Base-by-base conservation (phyloP, 106 monocot genomes). In the Iris macrosiphon region DNA sequence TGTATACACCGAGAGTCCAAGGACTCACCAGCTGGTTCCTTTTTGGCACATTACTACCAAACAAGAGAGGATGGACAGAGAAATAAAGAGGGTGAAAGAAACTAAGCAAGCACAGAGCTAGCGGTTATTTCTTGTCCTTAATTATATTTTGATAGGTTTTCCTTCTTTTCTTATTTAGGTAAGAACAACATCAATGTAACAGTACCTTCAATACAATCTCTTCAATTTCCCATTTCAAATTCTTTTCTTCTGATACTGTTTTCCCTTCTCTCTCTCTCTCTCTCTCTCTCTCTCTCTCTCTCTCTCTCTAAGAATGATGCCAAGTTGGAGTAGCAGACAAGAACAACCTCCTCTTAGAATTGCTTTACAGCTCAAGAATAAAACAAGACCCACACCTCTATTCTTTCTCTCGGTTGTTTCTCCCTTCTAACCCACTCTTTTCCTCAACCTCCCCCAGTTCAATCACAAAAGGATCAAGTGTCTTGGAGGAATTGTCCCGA, bases 281-380 rank as follows among this genome's bases (percentile, higher is more conserved):
- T 12, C 9, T 18, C 16, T 17, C 11, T 4, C n/a, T 14, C 17
- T 4, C 4, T 15, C n/a, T 17, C 15, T 17, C 15, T 44, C n/a
- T 44, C 8, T 44, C n/a, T 44, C n/a, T 16, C 28, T 28, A 16
- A 14, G 41, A 14, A 14, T 15, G 41, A 41, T 41, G 44, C 27
- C 57, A 57, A 57, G 57, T 57, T 57, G 57, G 38, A 57, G 57
- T 57, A 57, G 15, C 3, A 57, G 57, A 57, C 57, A 26, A 40
- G 23, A 33, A 53, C 32, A 33, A 33, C 17, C 52, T 4, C 52
- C 20, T 12, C 22, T 22, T 57, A 57, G 38, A 46, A 61, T 62
- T 62, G 66, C 77, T 78, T 78, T 78, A 78, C 77, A 78, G 77
- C 71, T 41, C 61, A 72, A 55, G 62, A 62, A 72, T 20, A 55